A percentile compares a stretch with the other conserved stretches of the same genome.
Conservation (phyloP, 1,139 yeast species). For the Taiozyma sp. region DNA sequence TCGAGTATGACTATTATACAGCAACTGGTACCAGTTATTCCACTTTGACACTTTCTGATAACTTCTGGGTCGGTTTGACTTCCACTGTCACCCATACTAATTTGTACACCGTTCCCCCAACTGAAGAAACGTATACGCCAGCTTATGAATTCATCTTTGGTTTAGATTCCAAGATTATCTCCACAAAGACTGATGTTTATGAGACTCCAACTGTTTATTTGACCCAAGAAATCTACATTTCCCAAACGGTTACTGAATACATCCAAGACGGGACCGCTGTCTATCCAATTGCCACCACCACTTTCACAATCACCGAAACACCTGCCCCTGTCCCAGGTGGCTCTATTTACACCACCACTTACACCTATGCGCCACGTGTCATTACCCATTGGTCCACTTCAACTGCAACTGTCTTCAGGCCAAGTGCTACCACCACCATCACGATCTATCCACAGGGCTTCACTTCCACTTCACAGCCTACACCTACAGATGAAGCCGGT, state of each 20-base stretch:
- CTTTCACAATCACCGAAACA: constrained; percentile 13
- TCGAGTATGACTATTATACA: constrained; percentile 4
- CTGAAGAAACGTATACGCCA: constrained; percentile 2
- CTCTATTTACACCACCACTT: constrained; percentile 1
- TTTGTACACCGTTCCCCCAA: constrained; percentile 6
- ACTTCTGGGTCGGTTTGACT: constrained; percentile 14
- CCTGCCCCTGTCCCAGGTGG: neutral
- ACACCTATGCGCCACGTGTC: constrained; percentile 4
- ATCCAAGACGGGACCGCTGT: constrained; percentile 8
- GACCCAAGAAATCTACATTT: constrained; percentile 4
- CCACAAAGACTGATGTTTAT: constrained; percentile 13
- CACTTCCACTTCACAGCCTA: constrained; percentile 13
- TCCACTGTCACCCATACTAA: constrained; percentile 3
- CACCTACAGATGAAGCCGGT: constrained; percentile 13
- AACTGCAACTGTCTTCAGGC: constrained; percentile 6
- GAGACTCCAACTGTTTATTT: constrained; percentile 12
- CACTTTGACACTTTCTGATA: constrained; percentile 12
- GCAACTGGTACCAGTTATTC: constrained; percentile 10
- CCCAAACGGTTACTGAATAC: constrained; percentile 14
- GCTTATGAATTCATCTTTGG: constrained; percentile 14
- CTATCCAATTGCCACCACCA: constrained; percentile 15
- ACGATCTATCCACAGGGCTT: constrained; percentile 12
- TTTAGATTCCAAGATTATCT: constrained; percentile 5
- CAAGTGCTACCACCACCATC: constrained; percentile 18
- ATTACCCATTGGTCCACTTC: neutral